Percentiles rank a stretch among this genome's conserved stretches.
phyloP scores from a whole-genome alignment of 805 yeast species.

The Lipomyces spencermartinsiae region DNA sequence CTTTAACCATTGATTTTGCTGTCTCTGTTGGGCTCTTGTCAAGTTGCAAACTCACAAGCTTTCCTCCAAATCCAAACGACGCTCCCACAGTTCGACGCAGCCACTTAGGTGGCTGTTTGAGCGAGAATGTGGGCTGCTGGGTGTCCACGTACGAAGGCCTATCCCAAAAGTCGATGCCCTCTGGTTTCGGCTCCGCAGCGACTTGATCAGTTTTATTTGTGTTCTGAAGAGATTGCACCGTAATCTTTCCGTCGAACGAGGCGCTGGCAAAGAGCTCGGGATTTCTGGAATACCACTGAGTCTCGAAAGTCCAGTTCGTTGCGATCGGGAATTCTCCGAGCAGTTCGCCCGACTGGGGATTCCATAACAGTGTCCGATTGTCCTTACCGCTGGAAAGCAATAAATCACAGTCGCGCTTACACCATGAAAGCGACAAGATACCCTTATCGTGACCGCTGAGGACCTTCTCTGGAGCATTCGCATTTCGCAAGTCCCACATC shows the following conservation, averaged over 20 bases:
- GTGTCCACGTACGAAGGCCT: conserved; percentile 48
- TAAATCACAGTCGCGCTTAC: conserved; percentile 76
- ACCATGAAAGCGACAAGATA: conserved; percentile 91
- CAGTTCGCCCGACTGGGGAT: conserved; percentile 73
- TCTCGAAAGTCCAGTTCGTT: conserved; percentile 91
- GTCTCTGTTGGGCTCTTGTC: conserved; percentile 16
- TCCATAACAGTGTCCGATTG: conserved; percentile 87
- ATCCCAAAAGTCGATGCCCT: conserved; percentile 87
- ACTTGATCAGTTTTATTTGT: conserved; percentile 51
- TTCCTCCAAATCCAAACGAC: conserved; percentile 93
- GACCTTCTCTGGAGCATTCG: conserved; percentile 83
- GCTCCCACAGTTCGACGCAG: conserved; percentile 74
- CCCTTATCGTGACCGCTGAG: conserved; percentile 87
- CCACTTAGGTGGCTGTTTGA: conserved; percentile 90
- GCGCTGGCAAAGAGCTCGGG: conserved; percentile 92
- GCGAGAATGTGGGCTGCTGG: conserved; percentile 67
- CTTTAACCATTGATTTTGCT: conserved; percentile 44
- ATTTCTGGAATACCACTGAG: conserved; percentile 82
- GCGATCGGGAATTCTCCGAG: conserved; percentile 90
- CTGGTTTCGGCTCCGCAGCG: conserved; percentile 44
- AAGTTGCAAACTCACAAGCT: conserved; percentile 54
- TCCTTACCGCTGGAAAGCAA: conserved; percentile 93
- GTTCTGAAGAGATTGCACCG: conserved; percentile 85
- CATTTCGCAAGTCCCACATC: conserved; percentile 93
- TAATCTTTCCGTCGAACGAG: conserved; percentile 42